These are phyloP conservation scores for Aschersonia sp. DNA, from an alignment of 2,329 filamentous ascomycete species.

Conservation along the genomic window DNA sequence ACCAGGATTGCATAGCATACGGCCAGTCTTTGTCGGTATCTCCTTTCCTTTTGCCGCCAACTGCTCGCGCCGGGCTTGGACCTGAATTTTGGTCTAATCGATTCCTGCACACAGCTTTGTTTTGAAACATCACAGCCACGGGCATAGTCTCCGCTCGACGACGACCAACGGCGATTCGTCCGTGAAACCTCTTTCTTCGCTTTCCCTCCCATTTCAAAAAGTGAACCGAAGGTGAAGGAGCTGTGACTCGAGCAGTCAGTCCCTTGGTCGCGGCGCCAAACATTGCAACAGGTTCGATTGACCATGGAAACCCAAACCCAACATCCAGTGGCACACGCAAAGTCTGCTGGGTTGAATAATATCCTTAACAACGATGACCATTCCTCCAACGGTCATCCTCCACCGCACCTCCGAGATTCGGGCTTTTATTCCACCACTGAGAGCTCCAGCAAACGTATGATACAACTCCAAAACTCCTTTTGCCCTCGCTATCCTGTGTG, in stretches of 20 bases:
- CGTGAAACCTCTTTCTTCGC: too few species aligned
- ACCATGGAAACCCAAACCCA: slow-evolving; percentile 9
- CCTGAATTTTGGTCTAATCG: not conserved
- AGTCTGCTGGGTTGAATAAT: slow-evolving; percentile 22
- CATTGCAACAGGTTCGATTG: not conserved
- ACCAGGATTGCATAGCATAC: not conserved
- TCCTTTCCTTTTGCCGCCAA: not conserved
- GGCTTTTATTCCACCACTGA: slow-evolving; percentile 29
- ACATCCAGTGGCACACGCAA: slow-evolving; percentile 10
- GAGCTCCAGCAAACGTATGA: slow-evolving; percentile 27
- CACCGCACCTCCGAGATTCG: slow-evolving; percentile 23
- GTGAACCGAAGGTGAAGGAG: too few species aligned
- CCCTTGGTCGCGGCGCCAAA: too few species aligned
- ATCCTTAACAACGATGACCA: slow-evolving; percentile 23
- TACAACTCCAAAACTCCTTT: not conserved
- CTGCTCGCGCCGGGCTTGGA: too few species aligned
- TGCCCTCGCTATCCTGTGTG: too few species aligned
- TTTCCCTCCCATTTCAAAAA: too few species aligned
- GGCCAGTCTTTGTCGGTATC: not conserved
- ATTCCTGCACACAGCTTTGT: not conserved
- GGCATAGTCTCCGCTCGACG: not conserved
- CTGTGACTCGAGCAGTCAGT: too few species aligned
- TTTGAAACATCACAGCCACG: not conserved
- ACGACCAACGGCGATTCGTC: not conserved
- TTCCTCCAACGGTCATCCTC: slow-evolving; percentile 12